These are phyloP conservation scores for Porcisia hertigi DNA, from an alignment of 208 protist genomes.

Conservation along the genomic window DNA sequence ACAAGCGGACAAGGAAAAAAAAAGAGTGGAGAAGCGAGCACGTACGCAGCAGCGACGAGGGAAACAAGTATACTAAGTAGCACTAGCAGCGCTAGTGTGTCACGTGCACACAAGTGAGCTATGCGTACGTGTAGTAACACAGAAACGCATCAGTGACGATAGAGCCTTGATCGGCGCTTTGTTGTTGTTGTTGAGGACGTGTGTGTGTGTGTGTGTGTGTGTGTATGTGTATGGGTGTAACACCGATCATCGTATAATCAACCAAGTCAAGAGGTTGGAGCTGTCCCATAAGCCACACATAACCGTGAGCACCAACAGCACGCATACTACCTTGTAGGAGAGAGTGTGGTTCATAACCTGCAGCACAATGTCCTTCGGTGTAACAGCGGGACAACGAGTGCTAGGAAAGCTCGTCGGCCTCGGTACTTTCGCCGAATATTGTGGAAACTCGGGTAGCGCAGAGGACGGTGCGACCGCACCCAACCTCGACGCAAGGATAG, in stretches of 20 bases:
- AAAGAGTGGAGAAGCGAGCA: no score
- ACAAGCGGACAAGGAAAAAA: no score
- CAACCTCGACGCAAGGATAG: background rate
- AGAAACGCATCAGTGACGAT: no score
- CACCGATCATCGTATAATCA: constrained; percentile 30
- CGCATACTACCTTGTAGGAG: constrained; percentile 35
- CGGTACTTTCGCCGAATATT: background rate
- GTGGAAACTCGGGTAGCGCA: background rate
- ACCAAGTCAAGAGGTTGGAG: constrained; percentile 48
- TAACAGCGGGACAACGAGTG: background rate
- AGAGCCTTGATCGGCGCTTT: no score
- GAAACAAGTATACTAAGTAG: no score
- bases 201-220: background rate
- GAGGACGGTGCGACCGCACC: background rate
- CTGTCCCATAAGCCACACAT: constrained; percentile 68
- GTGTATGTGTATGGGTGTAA: background rate
- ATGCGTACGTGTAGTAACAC: no score
- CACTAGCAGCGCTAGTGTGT: no score
- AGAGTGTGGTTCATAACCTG: constrained; percentile 51
- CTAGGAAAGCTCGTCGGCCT: background rate
- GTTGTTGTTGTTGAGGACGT: no score
- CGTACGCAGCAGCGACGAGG: no score
- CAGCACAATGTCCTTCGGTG: constrained; percentile 27
- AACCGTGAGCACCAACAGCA: constrained; percentile 57
- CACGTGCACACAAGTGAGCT: no score